These are phyloP conservation scores for Antrodiella citrinella DNA, from an alignment of 768 basidiomycete species.

Conservation along the genomic window DNA sequence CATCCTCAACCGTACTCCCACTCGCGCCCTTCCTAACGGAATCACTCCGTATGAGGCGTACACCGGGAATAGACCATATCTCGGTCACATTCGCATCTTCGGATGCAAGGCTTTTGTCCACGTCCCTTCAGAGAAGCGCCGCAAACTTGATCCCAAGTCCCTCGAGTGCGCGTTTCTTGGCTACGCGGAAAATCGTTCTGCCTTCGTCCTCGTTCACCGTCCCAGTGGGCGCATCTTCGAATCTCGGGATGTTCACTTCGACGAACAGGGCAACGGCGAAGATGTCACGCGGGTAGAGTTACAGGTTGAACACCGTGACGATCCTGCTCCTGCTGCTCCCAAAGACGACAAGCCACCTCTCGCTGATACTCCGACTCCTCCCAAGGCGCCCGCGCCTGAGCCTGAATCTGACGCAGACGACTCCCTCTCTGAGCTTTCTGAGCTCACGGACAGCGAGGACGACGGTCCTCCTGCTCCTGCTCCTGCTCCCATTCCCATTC, in stretches of 20 bases:
- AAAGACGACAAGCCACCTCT: background rate
- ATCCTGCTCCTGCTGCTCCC: background rate
- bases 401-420: constrained; percentile 1
- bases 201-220: constrained; percentile 9
- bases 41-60: constrained; percentile 13
- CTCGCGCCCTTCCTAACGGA: constrained; percentile 5
- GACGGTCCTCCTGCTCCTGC: background rate
- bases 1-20: constrained; percentile 12
- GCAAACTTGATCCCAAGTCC: constrained; percentile 11
- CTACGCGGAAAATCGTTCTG: constrained; percentile 9
- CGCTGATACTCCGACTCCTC: background rate
- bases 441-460: background rate
- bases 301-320: background rate
- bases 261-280: constrained; percentile 3
- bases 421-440: background rate
- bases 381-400: background rate
- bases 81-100: constrained; percentile 7
- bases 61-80: constrained; percentile 9
- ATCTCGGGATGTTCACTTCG: constrained; percentile 11
- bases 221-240: constrained; percentile 1
- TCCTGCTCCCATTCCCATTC: background rate
- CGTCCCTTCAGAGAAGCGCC: background rate
- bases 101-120: constrained; percentile 8
- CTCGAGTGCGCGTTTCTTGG: constrained; percentile 10
- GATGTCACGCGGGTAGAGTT: background rate